Conservation (phyloP, 257 asterid species). For the Ballota nigra region DNA sequence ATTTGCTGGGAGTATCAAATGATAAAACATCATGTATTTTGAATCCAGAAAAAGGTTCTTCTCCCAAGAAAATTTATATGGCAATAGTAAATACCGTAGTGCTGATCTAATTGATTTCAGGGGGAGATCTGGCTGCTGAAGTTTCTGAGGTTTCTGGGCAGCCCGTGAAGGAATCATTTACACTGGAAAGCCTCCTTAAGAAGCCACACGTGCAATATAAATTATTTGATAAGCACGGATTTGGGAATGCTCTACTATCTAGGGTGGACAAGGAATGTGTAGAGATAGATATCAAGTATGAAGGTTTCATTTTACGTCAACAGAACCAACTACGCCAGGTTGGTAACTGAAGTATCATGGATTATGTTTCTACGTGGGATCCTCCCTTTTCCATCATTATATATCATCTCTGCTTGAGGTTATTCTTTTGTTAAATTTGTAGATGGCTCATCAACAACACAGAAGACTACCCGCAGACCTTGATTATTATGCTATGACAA, state of each 20-base stretch:
- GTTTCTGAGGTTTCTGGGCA: constrained; percentile 63
- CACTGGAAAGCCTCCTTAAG: constrained; percentile 91
- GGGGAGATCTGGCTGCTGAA: constrained; percentile 85
- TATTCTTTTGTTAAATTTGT: not conserved
- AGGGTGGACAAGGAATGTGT: constrained; percentile 82
- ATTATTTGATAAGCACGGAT: constrained; percentile 87
- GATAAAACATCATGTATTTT: not conserved
- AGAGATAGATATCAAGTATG: constrained; percentile 92
- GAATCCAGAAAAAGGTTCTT: not conserved
- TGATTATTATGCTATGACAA: constrained; percentile 74
- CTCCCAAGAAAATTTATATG: not conserved
- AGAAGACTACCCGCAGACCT: constrained; percentile 69
- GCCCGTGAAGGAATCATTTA: constrained; percentile 80
- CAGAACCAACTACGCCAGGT: constrained; percentile 93
- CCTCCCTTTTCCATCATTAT: too few relatives aligned
- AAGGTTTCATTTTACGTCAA: constrained; percentile 92
- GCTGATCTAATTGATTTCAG: constrained; percentile 30
- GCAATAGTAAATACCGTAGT: not conserved
- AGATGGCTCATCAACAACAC: constrained; percentile 92
- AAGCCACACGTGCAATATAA: constrained; percentile 84
- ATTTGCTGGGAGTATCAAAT: not conserved
- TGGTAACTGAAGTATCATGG: constrained; percentile 7
- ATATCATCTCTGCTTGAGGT: not conserved
- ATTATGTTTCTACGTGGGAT: too few relatives aligned
- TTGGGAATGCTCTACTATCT: constrained; percentile 69